Conservation (phyloP, 768 basidiomycete genomes). For the Lactarius evosmus region DNA sequence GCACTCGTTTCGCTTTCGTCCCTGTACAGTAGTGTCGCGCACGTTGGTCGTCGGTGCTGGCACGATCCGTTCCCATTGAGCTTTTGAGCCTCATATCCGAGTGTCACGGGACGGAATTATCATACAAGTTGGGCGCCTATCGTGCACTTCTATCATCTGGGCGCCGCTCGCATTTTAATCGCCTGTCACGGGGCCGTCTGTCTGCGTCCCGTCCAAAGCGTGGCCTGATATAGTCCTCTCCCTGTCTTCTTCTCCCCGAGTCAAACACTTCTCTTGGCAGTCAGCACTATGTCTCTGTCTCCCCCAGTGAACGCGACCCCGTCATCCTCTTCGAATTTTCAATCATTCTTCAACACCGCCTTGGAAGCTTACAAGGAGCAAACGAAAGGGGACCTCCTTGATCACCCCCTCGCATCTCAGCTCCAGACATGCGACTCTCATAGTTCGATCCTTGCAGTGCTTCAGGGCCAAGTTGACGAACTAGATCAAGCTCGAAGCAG, state of each 20-base stretch:
- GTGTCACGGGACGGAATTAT: no score
- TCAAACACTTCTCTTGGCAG: not conserved
- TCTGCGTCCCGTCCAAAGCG: no score
- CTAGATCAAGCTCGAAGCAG: not conserved
- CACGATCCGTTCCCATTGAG: no score
- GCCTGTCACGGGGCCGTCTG: no score
- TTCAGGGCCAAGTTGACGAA: not conserved
- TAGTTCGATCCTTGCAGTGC: not conserved
- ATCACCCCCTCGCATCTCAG: conserved; percentile 5
- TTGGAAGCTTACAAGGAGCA: conserved; percentile 4
- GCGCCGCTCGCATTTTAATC: no score
- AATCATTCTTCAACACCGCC: not conserved
- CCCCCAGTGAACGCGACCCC: not conserved
- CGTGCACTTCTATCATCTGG: no score
- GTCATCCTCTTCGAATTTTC: not conserved
- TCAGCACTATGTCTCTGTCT: not conserved
- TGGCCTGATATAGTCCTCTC: not conserved
- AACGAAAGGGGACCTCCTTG: not conserved
- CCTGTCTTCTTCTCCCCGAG: no score
- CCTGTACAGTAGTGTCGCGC: no score
- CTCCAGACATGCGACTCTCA: not conserved
- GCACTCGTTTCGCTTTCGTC: no score
- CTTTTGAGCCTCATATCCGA: no score
- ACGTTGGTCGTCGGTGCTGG: no score
- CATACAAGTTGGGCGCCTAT: no score